Conservation (phyloP, 441 rosid genomes). For the Erysimum cheiri region DNA sequence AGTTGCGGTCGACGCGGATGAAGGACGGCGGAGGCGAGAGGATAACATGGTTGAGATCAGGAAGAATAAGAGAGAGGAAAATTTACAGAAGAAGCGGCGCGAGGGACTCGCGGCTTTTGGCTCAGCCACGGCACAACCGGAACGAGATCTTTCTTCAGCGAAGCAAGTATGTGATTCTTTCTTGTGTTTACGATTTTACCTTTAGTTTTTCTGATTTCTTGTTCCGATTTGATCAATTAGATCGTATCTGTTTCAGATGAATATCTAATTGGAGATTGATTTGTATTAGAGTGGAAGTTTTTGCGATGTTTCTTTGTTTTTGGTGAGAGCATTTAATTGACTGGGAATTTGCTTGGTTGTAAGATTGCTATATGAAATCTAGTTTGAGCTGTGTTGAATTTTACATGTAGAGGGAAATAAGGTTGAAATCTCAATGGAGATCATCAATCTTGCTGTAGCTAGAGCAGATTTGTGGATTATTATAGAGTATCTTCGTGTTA, state of each 20-base stretch:
- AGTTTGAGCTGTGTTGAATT: not conserved
- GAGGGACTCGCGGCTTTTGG: slow-evolving; percentile 49
- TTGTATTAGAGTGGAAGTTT: slow-evolving; percentile 13
- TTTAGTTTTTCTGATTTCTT: not conserved
- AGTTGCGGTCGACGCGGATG: slow-evolving; percentile 67
- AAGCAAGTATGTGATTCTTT: slow-evolving; percentile 36
- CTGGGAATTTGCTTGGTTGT: not conserved
- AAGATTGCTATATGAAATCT: slow-evolving; percentile 9
- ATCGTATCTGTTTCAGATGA: not conserved
- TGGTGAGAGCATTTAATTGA: not conserved
- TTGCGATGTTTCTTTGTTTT: not conserved
- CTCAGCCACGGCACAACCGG: slow-evolving; percentile 24
- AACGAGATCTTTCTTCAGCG: slow-evolving; percentile 7
- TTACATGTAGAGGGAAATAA: slow-evolving; percentile 6
- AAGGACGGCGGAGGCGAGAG: slow-evolving; percentile 69
- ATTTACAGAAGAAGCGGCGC: slow-evolving; percentile 65
- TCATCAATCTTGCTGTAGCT: not conserved
- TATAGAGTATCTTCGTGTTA: slow-evolving; percentile 14
- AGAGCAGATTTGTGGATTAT: not conserved
- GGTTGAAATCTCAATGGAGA: not conserved
- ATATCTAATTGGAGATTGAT: not conserved
- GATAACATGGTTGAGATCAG: slow-evolving; percentile 76
- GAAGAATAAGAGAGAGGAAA: slow-evolving; percentile 66
- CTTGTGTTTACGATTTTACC: not conserved
- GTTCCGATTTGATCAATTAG: slow-evolving; percentile 2